A percentile compares a stretch with the other conserved stretches of the same genome.
These are phyloP conservation scores for Cryptococcus floricola DNA, from an alignment of 1,284 basidiomycete species.

Conservation along the genomic window DNA sequence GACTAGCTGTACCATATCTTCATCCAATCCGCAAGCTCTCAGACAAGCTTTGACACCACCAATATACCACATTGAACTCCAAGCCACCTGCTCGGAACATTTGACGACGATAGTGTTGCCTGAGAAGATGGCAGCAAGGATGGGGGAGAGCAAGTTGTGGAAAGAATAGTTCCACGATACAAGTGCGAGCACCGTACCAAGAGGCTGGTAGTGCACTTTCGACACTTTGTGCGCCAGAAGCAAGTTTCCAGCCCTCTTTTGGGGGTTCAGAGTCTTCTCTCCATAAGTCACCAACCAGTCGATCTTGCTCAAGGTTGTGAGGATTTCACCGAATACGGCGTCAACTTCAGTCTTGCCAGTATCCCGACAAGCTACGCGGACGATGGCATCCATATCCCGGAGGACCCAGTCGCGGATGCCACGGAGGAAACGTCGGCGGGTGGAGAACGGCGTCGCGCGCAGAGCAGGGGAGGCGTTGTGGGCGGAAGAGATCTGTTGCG, in stretches of 20 bases:
- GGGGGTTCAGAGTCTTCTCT: slow-evolving; percentile 66
- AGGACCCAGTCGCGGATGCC: slow-evolving; percentile 88
- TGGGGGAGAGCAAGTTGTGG: slow-evolving; percentile 90
- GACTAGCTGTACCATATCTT: slow-evolving; percentile 80
- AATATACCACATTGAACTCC: slow-evolving; percentile 78
- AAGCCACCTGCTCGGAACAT: slow-evolving; percentile 86
- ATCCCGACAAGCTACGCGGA: slow-evolving; percentile 85
- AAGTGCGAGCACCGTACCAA: slow-evolving; percentile 88
- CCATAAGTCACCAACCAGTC: slow-evolving; percentile 73
- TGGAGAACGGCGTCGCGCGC: slow-evolving; percentile 67
- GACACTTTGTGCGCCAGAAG: slow-evolving; percentile 77
- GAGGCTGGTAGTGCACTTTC: slow-evolving; percentile 77
- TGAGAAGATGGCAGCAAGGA: slow-evolving; percentile 80
- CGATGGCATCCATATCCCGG: slow-evolving; percentile 68
- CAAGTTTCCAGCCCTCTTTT: slow-evolving; percentile 66
- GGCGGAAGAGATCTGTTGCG: slow-evolving; percentile 64
- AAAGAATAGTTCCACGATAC: slow-evolving; percentile 76
- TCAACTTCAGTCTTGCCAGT: slow-evolving; percentile 97
- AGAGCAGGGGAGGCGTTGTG: slow-evolving; percentile 66
- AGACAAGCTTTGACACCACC: slow-evolving; percentile 70
- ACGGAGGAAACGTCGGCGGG: slow-evolving; percentile 73
- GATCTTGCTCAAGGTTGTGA: slow-evolving; percentile 83
- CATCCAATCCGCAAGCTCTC: slow-evolving; percentile 69
- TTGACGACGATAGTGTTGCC: slow-evolving; percentile 91
- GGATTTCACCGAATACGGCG: slow-evolving; percentile 80